phyloP scores from a whole-genome alignment of 2,329 filamentous ascomycete genomes.

The Botrytis pseudocinerea region DNA sequence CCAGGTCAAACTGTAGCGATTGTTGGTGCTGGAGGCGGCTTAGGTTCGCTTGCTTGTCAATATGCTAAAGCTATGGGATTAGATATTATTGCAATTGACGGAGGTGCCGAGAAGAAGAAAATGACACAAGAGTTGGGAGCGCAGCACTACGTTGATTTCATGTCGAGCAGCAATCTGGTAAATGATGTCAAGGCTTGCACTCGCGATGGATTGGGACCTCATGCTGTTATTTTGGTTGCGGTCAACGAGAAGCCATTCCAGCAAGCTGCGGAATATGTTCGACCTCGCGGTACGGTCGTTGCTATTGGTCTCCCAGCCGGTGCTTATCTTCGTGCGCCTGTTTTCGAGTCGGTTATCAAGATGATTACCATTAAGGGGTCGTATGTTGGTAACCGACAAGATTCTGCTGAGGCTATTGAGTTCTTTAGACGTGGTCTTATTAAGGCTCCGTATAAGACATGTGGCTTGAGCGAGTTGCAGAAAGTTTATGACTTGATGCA shows the following conservation, averaged over 20 bases:
- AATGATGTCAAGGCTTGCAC: conserved; percentile 82
- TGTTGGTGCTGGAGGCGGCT: conserved; percentile 81
- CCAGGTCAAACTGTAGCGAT: conserved; percentile 80
- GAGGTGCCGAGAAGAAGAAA: conserved; percentile 75
- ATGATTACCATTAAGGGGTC: conserved; percentile 93
- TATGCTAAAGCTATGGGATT: conserved; percentile 92
- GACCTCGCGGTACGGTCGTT: conserved; percentile 77
- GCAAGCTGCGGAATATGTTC: conserved; percentile 85
- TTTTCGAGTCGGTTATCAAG: conserved; percentile 84
- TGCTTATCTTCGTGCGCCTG: conserved; percentile 77
- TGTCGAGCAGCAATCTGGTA: conserved; percentile 72
- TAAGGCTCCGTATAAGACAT: conserved; percentile 82
- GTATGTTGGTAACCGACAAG: conserved; percentile 90
- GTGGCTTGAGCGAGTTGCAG: conserved; percentile 76
- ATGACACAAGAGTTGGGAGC: conserved; percentile 73
- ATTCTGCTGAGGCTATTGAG: conserved; percentile 85
- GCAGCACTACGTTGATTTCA: conserved; percentile 76
- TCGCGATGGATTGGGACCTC: conserved; percentile 77
- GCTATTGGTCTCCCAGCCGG: conserved; percentile 86
- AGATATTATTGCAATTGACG: conserved; percentile 77
- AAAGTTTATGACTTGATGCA: conserved; percentile 77
- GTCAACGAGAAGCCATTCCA: conserved; percentile 92
- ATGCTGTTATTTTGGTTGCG: conserved; percentile 84
- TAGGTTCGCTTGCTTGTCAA: conserved; percentile 78
- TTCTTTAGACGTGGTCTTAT: conserved; percentile 81